A percentile compares a stretch with the other conserved stretches of the same genome.
Conservation (phyloP, 2,329 filamentous ascomycete genomes). For the Cladobotryum protrusum region DNA sequence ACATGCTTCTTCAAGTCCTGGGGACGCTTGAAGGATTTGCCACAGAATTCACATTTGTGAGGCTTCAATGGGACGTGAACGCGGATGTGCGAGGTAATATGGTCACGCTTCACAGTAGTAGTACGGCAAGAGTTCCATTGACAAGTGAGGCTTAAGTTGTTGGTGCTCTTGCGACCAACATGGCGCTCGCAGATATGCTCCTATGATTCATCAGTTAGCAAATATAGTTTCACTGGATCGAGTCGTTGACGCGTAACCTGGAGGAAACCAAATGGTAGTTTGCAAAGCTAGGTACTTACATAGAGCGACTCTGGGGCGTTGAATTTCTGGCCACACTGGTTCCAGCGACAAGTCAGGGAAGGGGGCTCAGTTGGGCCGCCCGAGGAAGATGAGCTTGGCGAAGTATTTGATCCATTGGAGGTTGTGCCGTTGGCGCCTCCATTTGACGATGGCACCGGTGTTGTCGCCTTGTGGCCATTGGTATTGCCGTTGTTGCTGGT, state of each 20-base stretch:
- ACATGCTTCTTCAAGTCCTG: slow-evolving; percentile 99
- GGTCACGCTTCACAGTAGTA: slow-evolving; percentile 95
- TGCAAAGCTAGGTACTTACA: slow-evolving; percentile 35
- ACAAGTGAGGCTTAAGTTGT: slow-evolving; percentile 95
- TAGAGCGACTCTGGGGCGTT: slow-evolving; percentile 52
- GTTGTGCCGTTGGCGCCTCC: slow-evolving; percentile 22
- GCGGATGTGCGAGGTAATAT: slow-evolving; percentile 98
- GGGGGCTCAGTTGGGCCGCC: background rate
- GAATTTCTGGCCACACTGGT: slow-evolving; percentile 53
- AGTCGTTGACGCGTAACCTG: background rate
- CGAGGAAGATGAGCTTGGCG: too few species aligned
- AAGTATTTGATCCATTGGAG: too few species aligned
- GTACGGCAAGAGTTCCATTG: slow-evolving; percentile 96
- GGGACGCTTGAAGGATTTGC: slow-evolving; percentile 97
- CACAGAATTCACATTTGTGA: slow-evolving; percentile 98
- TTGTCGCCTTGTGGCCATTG: slow-evolving; percentile 46
- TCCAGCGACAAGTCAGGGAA: slow-evolving; percentile 53
- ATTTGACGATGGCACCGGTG: slow-evolving; percentile 43
- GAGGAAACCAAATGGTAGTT: background rate
- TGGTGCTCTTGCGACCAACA: slow-evolving; percentile 97
- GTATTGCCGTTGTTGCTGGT: slow-evolving; percentile 22
- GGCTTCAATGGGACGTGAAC: slow-evolving; percentile 98
- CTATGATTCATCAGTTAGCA: slow-evolving; percentile 37
- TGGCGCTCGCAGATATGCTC: slow-evolving; percentile 98
- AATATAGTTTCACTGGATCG: background rate